phyloP scores from a whole-genome alignment of 2,329 filamentous ascomycete genomes.

The Eurotiales sp. region DNA sequence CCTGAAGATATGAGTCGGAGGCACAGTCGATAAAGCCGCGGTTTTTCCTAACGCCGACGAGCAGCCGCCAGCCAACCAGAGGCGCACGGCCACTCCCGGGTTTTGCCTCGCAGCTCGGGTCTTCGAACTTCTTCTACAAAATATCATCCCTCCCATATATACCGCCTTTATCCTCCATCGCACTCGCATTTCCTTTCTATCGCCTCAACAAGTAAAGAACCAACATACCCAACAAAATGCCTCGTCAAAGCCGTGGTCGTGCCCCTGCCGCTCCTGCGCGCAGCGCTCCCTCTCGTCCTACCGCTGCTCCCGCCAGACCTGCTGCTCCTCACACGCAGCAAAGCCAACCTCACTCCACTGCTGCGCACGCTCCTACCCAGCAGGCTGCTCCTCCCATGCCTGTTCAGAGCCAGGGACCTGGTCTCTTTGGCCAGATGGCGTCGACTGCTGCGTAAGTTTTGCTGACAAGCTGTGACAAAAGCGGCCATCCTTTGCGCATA shows the following conservation, averaged over 20 bases:
- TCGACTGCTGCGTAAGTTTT: slow-evolving; percentile 87
- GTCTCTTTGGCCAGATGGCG: slow-evolving; percentile 94
- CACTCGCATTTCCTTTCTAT: too few relatives aligned
- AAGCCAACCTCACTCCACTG: slow-evolving; percentile 66
- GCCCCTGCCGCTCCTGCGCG: slow-evolving; percentile 47
- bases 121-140: slow-evolving; percentile 22
- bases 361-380: slow-evolving; percentile 47
- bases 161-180: background rate
- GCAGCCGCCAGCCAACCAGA: slow-evolving; percentile 3
- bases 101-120: slow-evolving; percentile 24
- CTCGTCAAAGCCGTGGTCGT: slow-evolving; percentile 68
- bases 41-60: slow-evolving; percentile 3
- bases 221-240: slow-evolving; percentile 51
- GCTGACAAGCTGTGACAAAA: background rate
- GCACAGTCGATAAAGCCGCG: background rate
- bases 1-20: background rate
- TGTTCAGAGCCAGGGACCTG: slow-evolving; percentile 54
- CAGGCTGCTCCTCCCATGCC: slow-evolving; percentile 49
- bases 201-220: background rate
- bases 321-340: slow-evolving; percentile 54
- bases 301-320: slow-evolving; percentile 55
- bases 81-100: slow-evolving; percentile 16
- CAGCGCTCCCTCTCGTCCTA: slow-evolving; percentile 64
- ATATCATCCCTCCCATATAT: background rate
- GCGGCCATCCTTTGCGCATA: too few relatives aligned